phyloP scores from a whole-genome alignment of 371 early-diverging fungal species.

The Mucor lusitanicus region DNA sequence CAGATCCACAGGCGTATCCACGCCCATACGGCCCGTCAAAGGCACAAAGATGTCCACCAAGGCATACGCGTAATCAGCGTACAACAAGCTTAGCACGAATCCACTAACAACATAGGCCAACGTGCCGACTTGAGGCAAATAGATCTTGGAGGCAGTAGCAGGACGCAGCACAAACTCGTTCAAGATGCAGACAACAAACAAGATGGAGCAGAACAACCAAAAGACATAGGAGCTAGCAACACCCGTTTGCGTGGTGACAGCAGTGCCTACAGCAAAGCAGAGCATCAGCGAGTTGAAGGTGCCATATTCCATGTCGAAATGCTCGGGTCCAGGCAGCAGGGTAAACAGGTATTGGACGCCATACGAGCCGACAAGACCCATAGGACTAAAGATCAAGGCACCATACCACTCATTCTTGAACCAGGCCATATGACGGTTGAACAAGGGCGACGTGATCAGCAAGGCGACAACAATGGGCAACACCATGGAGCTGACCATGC shows the following conservation, averaged over 20 bases:
- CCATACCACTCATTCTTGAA: conserved; percentile 67
- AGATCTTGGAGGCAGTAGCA: conserved; percentile 13
- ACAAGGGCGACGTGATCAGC: conserved; percentile 30
- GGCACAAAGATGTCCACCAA: conserved; percentile 74
- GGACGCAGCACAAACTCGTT: conserved; percentile 40
- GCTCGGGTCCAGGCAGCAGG: conserved; percentile 34
- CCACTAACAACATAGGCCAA: conserved; percentile 47
- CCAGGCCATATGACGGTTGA: conserved; percentile 67
- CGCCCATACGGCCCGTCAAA: conserved; percentile 74
- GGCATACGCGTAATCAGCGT: conserved; percentile 51
- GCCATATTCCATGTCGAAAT: conserved; percentile 48
- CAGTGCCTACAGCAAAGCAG: conserved; percentile 37
- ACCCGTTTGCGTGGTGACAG: conserved; percentile 42
- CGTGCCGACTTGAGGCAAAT: conserved; percentile 28
- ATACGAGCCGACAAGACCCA: conserved; percentile 48
- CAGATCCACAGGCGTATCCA: conserved; percentile 67
- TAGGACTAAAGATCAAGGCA: conserved; percentile 56
- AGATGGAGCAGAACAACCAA: conserved; percentile 37
- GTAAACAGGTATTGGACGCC: conserved; percentile 47
- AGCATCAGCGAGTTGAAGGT: conserved; percentile 37
- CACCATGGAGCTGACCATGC: conserved; percentile 47
- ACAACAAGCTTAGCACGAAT: conserved; percentile 44
- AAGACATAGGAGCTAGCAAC: conserved; percentile 58
- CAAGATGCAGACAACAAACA: conserved; percentile 22
- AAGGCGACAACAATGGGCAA: conserved; percentile 47